A percentile compares a stretch with the other conserved stretches of the same genome.
Evolutionary conservation across 495 filamentous ascomycete genomes (phyloP).

Genomic region (Parathielavia hyrcaniae): DNA sequence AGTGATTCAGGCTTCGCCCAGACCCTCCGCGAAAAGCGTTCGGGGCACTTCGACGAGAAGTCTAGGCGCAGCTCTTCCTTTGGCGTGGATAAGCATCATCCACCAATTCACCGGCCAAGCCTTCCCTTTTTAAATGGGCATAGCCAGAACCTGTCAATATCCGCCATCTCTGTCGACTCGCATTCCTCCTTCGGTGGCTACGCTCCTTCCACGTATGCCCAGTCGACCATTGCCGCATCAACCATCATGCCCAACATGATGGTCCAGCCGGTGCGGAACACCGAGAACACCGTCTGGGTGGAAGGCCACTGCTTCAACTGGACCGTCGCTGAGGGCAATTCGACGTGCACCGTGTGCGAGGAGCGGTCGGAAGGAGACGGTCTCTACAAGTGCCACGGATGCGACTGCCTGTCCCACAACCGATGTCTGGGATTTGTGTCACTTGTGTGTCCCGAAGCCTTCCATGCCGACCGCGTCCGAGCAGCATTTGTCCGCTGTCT

Average conservation of each 20-base stretch:
- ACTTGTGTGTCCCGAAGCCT: slow-evolving; percentile 82
- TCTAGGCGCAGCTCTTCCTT: slow-evolving; percentile 88
- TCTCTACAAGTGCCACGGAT: slow-evolving; percentile 78
- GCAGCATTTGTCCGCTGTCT: slow-evolving; percentile 93
- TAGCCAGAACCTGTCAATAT: slow-evolving; percentile 73
- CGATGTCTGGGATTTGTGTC: slow-evolving; percentile 76
- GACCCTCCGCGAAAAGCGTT: slow-evolving; percentile 86
- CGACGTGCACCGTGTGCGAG: slow-evolving; percentile 78
- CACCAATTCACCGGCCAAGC: slow-evolving; percentile 66
- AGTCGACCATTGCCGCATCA: slow-evolving; percentile 95
- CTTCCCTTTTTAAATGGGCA: slow-evolving; percentile 76
- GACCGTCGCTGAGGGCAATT: slow-evolving; percentile 58
- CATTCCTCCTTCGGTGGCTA: slow-evolving; percentile 71
- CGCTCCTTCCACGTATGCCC: slow-evolving; percentile 91
- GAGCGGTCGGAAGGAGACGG: slow-evolving; percentile 79
- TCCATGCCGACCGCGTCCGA: slow-evolving; percentile 82
- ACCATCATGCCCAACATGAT: slow-evolving; percentile 92
- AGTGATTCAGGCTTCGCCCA: slow-evolving; percentile 86
- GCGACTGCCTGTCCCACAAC: slow-evolving; percentile 68
- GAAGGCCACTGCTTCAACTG: slow-evolving; percentile 90
- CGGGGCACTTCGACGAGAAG: slow-evolving; percentile 81
- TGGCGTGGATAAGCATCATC: slow-evolving; percentile 63
- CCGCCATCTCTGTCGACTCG: slow-evolving; percentile 69
- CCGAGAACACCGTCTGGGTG: slow-evolving; percentile 80
- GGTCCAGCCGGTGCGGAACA: slow-evolving; percentile 76